A percentile compares a stretch with the other conserved stretches of the same genome.
phyloP scores from a whole-genome alignment of 495 filamentous ascomycete genomes.

The Penicillium angulare region DNA sequence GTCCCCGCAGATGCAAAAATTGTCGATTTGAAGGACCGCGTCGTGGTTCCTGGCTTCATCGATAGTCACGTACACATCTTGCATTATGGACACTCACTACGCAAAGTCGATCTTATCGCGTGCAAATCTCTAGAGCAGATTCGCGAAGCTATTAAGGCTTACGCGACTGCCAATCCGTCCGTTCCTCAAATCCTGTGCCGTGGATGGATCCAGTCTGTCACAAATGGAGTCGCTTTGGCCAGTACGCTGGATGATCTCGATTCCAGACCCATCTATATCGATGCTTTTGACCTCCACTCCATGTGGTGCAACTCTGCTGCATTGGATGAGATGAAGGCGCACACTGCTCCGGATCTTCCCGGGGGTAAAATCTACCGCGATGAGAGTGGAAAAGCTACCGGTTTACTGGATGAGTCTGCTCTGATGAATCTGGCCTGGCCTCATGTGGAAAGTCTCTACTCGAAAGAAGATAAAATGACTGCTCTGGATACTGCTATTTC shows the following conservation, averaged over 20 bases:
- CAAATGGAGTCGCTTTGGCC: constrained; percentile 48
- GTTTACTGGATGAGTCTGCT: constrained; percentile 58
- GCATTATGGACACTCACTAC: constrained; percentile 57
- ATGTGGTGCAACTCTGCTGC: constrained; percentile 61
- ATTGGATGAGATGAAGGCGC: constrained; percentile 49
- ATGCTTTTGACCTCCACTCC: constrained; percentile 62
- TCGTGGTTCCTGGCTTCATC: constrained; percentile 61
- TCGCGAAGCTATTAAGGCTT: constrained; percentile 44
- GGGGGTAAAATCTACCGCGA: constrained; percentile 58
- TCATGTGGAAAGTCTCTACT: constrained; percentile 50
- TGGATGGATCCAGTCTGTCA: constrained; percentile 63
- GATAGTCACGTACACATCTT: constrained; percentile 65
- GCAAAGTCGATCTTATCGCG: constrained; percentile 52
- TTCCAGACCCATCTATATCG: constrained; percentile 57
- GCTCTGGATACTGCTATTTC: constrained; percentile 48
- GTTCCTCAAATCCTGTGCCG: constrained; percentile 52
- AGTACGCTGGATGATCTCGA: constrained; percentile 53
- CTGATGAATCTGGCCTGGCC: constrained; percentile 58
- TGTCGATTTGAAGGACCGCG: constrained; percentile 45
- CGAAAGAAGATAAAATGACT: constrained; percentile 51
- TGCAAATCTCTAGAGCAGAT: constrained; percentile 58
- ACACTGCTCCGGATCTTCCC: constrained; percentile 47
- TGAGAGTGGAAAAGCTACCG: constrained; percentile 48
- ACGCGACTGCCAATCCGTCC: constrained; percentile 49
- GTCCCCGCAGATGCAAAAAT: constrained; percentile 28